These are phyloP conservation scores for Pseudocercospora crystallina DNA, from an alignment of 2,329 filamentous ascomycete genomes.

Conservation along the genomic window DNA sequence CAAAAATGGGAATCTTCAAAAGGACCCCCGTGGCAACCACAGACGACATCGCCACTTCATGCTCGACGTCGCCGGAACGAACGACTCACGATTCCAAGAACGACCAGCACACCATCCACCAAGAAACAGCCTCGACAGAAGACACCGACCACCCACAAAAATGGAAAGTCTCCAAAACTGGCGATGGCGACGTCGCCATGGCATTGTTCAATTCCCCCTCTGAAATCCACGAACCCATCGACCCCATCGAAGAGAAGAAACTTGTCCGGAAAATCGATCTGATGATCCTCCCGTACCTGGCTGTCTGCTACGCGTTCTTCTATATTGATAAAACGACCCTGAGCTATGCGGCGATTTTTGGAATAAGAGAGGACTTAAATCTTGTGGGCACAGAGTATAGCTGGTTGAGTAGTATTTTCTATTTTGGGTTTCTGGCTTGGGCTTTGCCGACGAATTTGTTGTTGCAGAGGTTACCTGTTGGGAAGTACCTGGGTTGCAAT, in stretches of 20 bases:
- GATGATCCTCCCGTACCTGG: constrained; percentile 56
- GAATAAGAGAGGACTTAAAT: constrained; percentile 58
- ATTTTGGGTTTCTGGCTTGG: constrained; percentile 57
- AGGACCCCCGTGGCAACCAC: constrained; percentile 7
- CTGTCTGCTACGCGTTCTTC: constrained; percentile 40
- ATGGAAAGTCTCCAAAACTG: constrained; percentile 31
- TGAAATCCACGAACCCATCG: constrained; percentile 46
- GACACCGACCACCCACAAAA: constrained; percentile 10
- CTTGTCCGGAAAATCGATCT: constrained; percentile 58
- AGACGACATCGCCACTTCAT: constrained; percentile 16
- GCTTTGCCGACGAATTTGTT: constrained; percentile 56
- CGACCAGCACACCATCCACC: constrained; percentile 12
- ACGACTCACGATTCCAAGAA: constrained; percentile 5
- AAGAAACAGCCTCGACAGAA: constrained; percentile 12
- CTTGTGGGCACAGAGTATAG: constrained; percentile 60
- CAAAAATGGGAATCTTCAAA: constrained; percentile 24
- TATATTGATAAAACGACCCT: constrained; percentile 54
- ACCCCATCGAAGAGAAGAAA: constrained; percentile 48
- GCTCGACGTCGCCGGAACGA: constrained; percentile 10
- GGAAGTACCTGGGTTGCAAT: constrained; percentile 53
- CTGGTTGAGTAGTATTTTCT: constrained; percentile 51
- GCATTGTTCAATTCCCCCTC: constrained; percentile 48
- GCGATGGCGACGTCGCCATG: constrained; percentile 49
- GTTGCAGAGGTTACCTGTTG: constrained; percentile 53
- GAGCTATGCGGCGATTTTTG: constrained; percentile 65